Evolutionary conservation across 139 green algal genomes (phyloP), one percentile per base, ranked within the genome.

Genomic region (Chlamydomonas sp.): DNA sequence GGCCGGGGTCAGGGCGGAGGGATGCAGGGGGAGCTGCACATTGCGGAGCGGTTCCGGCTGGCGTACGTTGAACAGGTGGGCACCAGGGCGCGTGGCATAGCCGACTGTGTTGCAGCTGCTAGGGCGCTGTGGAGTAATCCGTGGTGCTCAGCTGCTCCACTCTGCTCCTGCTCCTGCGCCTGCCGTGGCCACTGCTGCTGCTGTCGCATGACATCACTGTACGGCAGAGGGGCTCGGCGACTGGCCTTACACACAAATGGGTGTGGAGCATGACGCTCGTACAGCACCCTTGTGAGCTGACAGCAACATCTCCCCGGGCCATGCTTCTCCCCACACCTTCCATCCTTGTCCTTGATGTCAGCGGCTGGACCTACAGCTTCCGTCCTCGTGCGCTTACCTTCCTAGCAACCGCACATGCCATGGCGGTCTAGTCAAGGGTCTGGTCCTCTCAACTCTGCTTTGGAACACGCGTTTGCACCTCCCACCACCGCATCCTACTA

Each of bases 21-120:
- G 73, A 15, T 1, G 49, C 5, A 2, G 63, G 84, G 62, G 63
- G 49, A 71, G 75, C 75, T 88, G 63, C 84, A 82, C 74, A 83
- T 88, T 64, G 84, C 84, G 3, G 84, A 88, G 66, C 72, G 72
- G 18, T 88, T 88, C 66, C 63, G 84, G 57, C 57, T 80, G 63
- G 84, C 84, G 6, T 88, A 88, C 14, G 84, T 77, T 10, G 57
- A 77, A 75, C 84, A 88, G 84, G 84, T 88, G 1, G 6, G 62
- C 66, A 12, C 66, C 66, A 18, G 66, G 9, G 66, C 9, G 66
- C 9, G 12, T 18, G 12, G 66, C 10, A 14, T 14, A 18, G 66
- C 66, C 10, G 12, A 14, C 66, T 71, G 66, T 71, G 66, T 10
- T 71, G 9, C 10, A 18, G 66, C 31, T 49, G 31, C 31, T 49